phyloP scores from a whole-genome alignment of 2,329 filamentous ascomycete genomes.

The Xylaria sp. region DNA sequence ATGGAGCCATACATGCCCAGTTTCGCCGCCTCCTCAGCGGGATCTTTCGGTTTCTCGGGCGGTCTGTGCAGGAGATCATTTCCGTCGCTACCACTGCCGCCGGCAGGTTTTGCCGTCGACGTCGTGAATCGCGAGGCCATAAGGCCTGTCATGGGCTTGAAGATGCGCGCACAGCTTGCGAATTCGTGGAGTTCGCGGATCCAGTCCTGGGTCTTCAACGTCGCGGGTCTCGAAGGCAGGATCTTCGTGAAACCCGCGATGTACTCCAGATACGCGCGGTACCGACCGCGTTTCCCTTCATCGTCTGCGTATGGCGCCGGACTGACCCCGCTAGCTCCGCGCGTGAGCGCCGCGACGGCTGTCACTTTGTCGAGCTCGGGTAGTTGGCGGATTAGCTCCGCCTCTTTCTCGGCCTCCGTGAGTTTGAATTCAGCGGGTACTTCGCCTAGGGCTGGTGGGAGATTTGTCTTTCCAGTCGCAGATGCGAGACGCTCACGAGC shows the following conservation, averaged over 20 bases:
- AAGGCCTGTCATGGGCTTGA: slow-evolving; percentile 83
- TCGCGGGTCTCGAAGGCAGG: slow-evolving; percentile 31
- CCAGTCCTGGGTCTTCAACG: slow-evolving; percentile 64
- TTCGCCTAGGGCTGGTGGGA: slow-evolving; percentile 75
- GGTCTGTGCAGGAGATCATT: slow-evolving; percentile 40
- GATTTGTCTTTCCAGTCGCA: slow-evolving; percentile 67
- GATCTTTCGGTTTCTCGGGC: slow-evolving; percentile 58
- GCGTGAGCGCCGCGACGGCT: slow-evolving; percentile 62
- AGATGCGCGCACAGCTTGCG: slow-evolving; percentile 59
- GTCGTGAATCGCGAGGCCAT: slow-evolving; percentile 94
- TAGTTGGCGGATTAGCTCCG: slow-evolving; percentile 52
- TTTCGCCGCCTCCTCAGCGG: slow-evolving; percentile 79
- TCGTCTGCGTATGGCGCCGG: slow-evolving; percentile 78
- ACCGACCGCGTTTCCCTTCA: slow-evolving; percentile 70
- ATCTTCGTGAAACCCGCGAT: slow-evolving; percentile 56
- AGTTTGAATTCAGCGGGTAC: slow-evolving; percentile 59
- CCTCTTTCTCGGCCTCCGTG: slow-evolving; percentile 57
- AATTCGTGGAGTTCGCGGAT: slow-evolving; percentile 75
- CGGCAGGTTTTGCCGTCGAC: slow-evolving; percentile 36
- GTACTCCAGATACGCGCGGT: slow-evolving; percentile 74
- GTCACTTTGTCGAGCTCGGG: slow-evolving; percentile 62
- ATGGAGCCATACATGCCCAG: slow-evolving; percentile 89
- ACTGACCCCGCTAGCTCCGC: slow-evolving; percentile 52
- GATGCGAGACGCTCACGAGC: slow-evolving; percentile 71
- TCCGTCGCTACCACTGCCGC: slow-evolving; percentile 19